Percentiles rank a stretch among this genome's conserved stretches.
phyloP scores from a whole-genome alignment of 2,329 filamentous ascomycete species.

The Onygena corvina region DNA sequence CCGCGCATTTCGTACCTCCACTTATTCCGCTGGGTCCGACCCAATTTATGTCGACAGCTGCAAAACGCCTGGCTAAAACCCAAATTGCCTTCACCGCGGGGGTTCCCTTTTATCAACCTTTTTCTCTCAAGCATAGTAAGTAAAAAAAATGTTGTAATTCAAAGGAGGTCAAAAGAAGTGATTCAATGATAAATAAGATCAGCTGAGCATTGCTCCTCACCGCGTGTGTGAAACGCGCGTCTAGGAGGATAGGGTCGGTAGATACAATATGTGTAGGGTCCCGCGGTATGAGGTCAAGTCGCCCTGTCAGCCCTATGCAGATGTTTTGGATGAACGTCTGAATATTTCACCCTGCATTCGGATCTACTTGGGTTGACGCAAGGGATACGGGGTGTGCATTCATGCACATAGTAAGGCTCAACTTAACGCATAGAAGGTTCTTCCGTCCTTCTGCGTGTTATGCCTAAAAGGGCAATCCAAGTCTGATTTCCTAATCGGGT shows the following conservation, averaged over 20 bases:
- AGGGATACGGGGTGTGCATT: background rate
- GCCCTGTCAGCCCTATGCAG: background rate
- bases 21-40: no score
- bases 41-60: background rate
- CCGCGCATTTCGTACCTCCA: no score
- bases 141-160: background rate
- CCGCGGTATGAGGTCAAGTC: background rate
- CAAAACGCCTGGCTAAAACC: background rate
- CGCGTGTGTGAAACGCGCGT: no score
- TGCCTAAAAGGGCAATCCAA: background rate
- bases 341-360: background rate
- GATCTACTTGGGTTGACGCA: background rate
- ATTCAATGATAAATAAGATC: background rate
- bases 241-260: background rate
- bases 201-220: background rate
- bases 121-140: no score
- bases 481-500: background rate
- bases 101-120: background rate
- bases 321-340: background rate
- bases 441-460: background rate
- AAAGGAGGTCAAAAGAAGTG: background rate
- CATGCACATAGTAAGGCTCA: background rate
- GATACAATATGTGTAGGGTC: background rate
- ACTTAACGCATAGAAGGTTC: background rate
- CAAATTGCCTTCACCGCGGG: background rate